Conservation (phyloP, 1,139 yeast species). For the Geotrichum fermentans region DNA sequence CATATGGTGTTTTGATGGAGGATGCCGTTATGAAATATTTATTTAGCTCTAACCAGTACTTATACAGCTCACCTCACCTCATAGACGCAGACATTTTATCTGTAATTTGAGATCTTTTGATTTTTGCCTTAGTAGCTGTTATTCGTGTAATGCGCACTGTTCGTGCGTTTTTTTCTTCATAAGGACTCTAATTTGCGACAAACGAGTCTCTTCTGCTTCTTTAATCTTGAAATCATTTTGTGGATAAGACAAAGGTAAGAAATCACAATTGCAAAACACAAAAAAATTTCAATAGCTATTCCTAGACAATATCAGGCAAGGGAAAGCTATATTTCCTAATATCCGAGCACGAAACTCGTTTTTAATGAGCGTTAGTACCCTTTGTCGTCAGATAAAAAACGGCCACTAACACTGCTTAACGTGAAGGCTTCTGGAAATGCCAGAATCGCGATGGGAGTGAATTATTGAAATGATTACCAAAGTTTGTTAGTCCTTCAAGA, state of each 20-base stretch:
- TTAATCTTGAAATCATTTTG: conserved; percentile 37
- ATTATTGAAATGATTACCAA: conserved; percentile 63
- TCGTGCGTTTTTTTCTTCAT: neutral
- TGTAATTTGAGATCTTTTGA: neutral
- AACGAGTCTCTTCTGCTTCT: neutral
- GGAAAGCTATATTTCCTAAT: conserved; percentile 45
- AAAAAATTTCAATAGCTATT: too few relatives aligned
- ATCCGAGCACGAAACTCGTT: conserved; percentile 33
- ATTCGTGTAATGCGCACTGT: neutral
- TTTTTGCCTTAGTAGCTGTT: neutral
- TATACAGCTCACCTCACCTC: too few relatives aligned
- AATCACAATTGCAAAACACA: too few relatives aligned
- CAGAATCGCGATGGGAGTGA: conserved; percentile 51
- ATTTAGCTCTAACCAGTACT: too few relatives aligned
- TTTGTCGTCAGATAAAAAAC: too few relatives aligned
- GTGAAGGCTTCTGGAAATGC: conserved; percentile 41
- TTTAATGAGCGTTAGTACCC: conserved; percentile 59
- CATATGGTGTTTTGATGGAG: too few relatives aligned
- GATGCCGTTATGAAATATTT: too few relatives aligned
- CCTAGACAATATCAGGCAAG: conserved; percentile 70
- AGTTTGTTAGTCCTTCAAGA: too few relatives aligned
- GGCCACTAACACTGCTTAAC: conserved; percentile 64
- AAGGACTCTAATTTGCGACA: neutral
- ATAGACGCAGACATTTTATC: neutral
- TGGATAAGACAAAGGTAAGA: too few relatives aligned